phyloP scores from a whole-genome alignment of 148 eudicot genomes.

The Chenopodium formosanum region DNA sequence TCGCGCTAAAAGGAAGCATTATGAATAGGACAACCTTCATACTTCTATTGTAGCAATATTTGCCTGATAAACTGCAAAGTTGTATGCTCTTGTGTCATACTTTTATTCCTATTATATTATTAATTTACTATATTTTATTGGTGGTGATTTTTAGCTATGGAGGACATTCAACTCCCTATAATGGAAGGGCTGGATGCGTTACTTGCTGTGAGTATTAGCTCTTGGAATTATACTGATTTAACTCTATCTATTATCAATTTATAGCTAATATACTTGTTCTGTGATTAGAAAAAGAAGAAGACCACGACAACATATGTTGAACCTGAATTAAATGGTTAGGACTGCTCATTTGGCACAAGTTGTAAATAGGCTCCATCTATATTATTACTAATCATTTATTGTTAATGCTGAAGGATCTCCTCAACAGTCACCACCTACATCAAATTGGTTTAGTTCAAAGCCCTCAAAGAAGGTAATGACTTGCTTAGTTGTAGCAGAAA shows the following conservation, averaged over 20 bases:
- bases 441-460: constrained; percentile 50
- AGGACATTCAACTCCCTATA: constrained; percentile 48
- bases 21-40: background rate
- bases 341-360: constrained; percentile 1
- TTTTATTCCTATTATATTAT: background rate
- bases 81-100: background rate
- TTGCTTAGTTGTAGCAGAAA: background rate
- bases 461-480: constrained; percentile 53
- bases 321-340: constrained; percentile 63
- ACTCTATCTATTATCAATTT: background rate
- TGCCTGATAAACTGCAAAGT: background rate
- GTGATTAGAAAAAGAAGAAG: constrained; percentile 44
- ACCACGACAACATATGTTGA: constrained; percentile 32
- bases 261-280: constrained; percentile 5
- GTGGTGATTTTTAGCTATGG: constrained; percentile 30
- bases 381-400: constrained; percentile 15
- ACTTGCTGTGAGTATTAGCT: constrained; percentile 45
- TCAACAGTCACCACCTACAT: constrained; percentile 36
- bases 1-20: background rate
- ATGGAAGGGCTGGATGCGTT: constrained; percentile 71
- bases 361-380: background rate
- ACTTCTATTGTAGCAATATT: background rate
- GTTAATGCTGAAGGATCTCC: constrained; percentile 44
- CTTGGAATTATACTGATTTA: background rate
- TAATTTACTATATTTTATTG: constrained; percentile 2